Evolutionary conservation across 176 grass and related monocot genomes (phyloP).

Genomic region (Hyparrhenia diplandra): DNA sequence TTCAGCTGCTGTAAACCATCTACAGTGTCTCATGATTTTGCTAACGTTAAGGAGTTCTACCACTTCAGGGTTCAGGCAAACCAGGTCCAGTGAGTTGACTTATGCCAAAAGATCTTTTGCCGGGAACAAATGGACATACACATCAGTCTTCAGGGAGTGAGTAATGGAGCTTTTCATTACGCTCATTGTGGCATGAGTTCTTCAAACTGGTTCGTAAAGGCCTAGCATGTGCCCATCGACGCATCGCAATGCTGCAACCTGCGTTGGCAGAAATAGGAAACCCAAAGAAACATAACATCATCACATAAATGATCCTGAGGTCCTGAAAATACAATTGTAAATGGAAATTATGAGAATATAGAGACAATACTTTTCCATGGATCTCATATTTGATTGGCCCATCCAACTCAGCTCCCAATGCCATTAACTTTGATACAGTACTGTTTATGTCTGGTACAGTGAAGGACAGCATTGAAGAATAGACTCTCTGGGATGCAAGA

Average conservation of each 20-base stretch:
- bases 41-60: background rate
- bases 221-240: constrained; percentile 79
- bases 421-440: constrained; percentile 67
- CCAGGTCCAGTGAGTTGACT: background rate
- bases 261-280: background rate
- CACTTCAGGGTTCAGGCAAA: background rate
- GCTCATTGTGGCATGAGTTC: background rate
- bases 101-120: background rate
- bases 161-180: background rate
- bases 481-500: constrained; percentile 42
- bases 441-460: constrained; percentile 71
- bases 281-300: background rate
- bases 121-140: background rate
- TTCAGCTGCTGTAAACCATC: background rate
- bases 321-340: background rate
- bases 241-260: constrained; percentile 78
- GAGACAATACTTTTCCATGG: constrained; percentile 63
- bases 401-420: constrained; percentile 81
- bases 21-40: background rate
- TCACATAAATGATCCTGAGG: background rate
- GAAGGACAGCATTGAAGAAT: constrained; percentile 91
- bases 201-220: constrained; percentile 77
- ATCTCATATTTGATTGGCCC: constrained; percentile 86
- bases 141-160: background rate
- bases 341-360: background rate